Conservation (phyloP, 129 eudicot species). For the Lactuca saligna region DNA sequence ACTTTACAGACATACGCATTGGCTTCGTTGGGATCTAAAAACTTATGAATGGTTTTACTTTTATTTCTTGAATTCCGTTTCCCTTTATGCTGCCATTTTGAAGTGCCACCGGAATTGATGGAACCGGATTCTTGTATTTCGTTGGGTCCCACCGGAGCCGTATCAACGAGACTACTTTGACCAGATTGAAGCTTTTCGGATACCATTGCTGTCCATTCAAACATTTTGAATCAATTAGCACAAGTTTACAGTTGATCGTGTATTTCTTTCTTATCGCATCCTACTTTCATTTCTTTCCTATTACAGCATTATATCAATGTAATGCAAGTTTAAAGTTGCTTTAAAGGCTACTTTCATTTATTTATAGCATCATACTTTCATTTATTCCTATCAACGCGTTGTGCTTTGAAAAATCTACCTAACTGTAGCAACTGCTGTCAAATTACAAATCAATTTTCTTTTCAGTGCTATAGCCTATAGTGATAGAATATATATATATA, state of each 20-base stretch:
- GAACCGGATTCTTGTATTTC: conserved; percentile 60
- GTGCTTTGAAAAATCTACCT: no score
- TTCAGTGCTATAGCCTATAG: no score
- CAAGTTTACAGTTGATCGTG: neutral
- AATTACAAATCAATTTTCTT: no score
- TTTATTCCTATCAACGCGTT: no score
- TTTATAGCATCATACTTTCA: no score
- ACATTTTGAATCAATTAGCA: conserved; percentile 4
- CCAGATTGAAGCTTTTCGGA: conserved; percentile 45
- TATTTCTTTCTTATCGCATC: no score
- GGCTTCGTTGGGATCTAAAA: conserved; percentile 18
- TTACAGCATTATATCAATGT: no score
- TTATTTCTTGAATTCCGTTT: conserved; percentile 60
- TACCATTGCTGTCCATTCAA: conserved; percentile 28
- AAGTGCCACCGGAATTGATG: conserved; percentile 55
- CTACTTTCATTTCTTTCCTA: no score
- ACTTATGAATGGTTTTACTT: conserved; percentile 33
- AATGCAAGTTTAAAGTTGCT: no score
- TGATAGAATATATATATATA: no score
- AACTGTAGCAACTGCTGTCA: no score
- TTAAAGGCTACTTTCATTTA: no score
- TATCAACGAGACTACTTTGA: conserved; percentile 51
- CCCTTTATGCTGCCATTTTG: conserved; percentile 80
- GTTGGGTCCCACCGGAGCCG: conserved; percentile 38
- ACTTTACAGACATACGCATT: conserved; percentile 5